Evolutionary conservation across 1,139 yeast species (phyloP).

Genomic region (Debaryomycetaceae sp.): DNA sequence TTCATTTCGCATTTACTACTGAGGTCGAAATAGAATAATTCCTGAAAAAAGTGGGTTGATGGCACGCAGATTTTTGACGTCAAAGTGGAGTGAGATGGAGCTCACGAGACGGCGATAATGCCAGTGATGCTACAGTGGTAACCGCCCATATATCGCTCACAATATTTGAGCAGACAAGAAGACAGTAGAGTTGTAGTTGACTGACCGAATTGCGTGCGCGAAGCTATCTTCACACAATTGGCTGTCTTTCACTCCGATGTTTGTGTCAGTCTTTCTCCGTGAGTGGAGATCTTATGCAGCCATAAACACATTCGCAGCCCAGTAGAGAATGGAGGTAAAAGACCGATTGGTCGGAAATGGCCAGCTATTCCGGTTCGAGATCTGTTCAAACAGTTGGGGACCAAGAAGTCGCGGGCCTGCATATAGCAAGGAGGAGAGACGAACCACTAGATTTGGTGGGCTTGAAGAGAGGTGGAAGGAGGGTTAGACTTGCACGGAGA

Average conservation of each 20-base stretch:
- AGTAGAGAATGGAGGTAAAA: background rate
- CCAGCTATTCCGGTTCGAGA: background rate
- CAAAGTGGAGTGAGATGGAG: background rate
- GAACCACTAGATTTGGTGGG: no score
- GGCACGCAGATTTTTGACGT: background rate
- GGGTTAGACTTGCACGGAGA: background rate
- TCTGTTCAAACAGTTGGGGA: background rate
- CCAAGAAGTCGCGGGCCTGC: background rate
- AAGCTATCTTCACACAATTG: background rate
- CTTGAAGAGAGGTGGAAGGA: background rate
- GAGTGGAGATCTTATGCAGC: background rate
- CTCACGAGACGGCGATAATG: no score
- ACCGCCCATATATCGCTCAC: no score
- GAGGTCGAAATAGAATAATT: background rate
- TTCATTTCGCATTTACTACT: slow-evolving; percentile 2
- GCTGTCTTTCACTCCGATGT: background rate
- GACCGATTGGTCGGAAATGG: background rate
- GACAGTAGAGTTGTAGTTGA: no score
- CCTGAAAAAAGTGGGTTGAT: background rate
- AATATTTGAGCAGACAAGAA: no score
- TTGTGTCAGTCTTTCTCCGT: background rate
- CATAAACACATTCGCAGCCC: background rate
- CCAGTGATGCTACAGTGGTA: no score
- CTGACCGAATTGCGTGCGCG: background rate
- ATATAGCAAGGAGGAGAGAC: background rate